A percentile compares a stretch with the other conserved stretches of the same genome.
Evolutionary conservation across 1,284 basidiomycete species (phyloP).

Genomic region (Boletus albobrunnescens): DNA sequence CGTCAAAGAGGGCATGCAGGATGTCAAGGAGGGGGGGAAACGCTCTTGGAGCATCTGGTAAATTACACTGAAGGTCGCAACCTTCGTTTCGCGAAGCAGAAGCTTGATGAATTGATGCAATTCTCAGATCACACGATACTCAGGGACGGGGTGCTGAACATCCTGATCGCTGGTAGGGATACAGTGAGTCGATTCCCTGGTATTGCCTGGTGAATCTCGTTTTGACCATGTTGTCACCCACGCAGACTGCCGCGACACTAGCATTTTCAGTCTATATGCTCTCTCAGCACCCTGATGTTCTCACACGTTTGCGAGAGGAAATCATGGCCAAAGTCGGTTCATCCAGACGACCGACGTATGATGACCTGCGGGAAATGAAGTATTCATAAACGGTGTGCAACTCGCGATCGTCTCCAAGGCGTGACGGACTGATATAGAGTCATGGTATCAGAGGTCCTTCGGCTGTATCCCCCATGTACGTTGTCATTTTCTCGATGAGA

Average conservation of each 20-base stretch:
- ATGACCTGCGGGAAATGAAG: slow-evolving; percentile 52
- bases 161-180: slow-evolving; percentile 40
- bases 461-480: not conserved
- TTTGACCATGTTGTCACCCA: slow-evolving; percentile 8
- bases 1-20: no score
- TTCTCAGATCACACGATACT: slow-evolving; percentile 32
- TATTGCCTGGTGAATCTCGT: not conserved
- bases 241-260: slow-evolving; percentile 48
- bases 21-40: no score
- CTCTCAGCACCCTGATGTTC: slow-evolving; percentile 45
- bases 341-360: slow-evolving; percentile 43
- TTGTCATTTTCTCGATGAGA: not conserved
- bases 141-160: slow-evolving; percentile 41
- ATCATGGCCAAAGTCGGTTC: slow-evolving; percentile 45
- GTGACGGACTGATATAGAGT: slow-evolving; percentile 1
- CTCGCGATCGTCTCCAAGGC: not conserved
- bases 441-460: slow-evolving; percentile 39
- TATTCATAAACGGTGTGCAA: slow-evolving; percentile 55
- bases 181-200: slow-evolving; percentile 29
- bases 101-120: no score
- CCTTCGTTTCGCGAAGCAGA: no score
- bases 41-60: no score
- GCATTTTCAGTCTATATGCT: slow-evolving; percentile 55
- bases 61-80: no score
- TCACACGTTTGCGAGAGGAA: slow-evolving; percentile 48